Conservation (phyloP, 768 basidiomycete species). For the Agaricus subrufescens region DNA sequence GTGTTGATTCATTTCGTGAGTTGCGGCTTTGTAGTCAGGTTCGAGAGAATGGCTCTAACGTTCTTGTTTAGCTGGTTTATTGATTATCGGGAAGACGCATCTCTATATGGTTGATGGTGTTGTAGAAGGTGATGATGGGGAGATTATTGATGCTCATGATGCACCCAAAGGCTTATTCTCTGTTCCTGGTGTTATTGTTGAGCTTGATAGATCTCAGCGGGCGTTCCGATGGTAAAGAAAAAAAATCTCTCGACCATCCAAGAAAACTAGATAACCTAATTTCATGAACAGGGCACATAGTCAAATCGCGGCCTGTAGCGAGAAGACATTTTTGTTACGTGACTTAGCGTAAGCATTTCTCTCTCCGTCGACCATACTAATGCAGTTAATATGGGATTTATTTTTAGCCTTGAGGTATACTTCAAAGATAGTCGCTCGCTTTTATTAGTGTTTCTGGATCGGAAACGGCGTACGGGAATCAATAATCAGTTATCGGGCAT, state of each 20-base stretch:
- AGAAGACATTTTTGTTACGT: constrained; percentile 83
- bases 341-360: constrained; percentile 73
- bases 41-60: background rate
- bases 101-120: constrained; percentile 90
- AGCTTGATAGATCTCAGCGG: constrained; percentile 72
- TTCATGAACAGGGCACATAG: constrained; percentile 58
- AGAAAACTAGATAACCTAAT: too few relatives aligned
- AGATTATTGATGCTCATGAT: constrained; percentile 83
- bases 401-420: constrained; percentile 76
- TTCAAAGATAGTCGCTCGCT: constrained; percentile 90
- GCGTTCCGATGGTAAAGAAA: constrained; percentile 73
- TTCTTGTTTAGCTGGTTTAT: constrained; percentile 61
- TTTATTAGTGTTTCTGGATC: constrained; percentile 75
- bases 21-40: constrained; percentile 6
- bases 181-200: constrained; percentile 80
- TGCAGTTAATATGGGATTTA: background rate
- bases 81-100: constrained; percentile 83
- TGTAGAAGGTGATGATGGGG: constrained; percentile 81
- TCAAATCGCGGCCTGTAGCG: constrained; percentile 73
- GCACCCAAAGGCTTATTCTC: constrained; percentile 79
- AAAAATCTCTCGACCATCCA: background rate
- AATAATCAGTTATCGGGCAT: constrained; percentile 49
- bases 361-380: background rate
- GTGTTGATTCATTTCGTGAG: constrained; percentile 90
- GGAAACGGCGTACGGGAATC: constrained; percentile 56